These are phyloP conservation scores for Fonsecaea multimorphosa DNA, from an alignment of 2,329 filamentous ascomycete species.

Conservation along the genomic window DNA sequence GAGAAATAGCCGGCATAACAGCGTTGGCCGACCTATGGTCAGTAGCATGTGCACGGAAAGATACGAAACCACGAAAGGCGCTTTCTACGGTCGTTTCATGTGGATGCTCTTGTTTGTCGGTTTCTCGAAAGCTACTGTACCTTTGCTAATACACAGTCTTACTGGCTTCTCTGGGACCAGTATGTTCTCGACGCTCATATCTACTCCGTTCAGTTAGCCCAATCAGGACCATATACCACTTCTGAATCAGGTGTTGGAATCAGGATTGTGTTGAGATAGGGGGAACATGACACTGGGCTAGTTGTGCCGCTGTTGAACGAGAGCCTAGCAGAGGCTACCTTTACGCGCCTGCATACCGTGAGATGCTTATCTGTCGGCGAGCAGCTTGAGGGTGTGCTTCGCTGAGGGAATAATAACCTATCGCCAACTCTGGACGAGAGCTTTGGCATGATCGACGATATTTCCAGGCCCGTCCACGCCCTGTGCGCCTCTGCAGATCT, in stretches of 20 bases:
- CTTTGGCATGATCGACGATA: neutral
- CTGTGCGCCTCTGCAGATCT: neutral
- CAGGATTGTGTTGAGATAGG: neutral
- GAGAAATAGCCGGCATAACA: neutral
- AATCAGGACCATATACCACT: neutral
- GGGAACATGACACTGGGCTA: neutral
- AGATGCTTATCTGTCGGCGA: neutral
- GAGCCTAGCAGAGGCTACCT: neutral
- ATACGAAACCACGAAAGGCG: neutral
- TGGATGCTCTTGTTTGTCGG: neutral
- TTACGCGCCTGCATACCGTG: neutral
- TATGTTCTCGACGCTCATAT: neutral
- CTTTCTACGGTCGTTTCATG: neutral
- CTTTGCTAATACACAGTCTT: neutral
- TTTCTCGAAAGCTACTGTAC: neutral
- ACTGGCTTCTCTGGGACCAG: neutral
- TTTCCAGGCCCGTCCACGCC: neutral
- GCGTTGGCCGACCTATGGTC: too few species aligned
- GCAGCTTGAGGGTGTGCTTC: neutral
- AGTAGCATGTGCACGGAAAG: too few species aligned
- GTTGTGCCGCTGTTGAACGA: neutral
- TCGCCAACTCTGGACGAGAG: neutral
- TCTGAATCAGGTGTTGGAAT: neutral
- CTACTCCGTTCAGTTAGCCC: neutral
- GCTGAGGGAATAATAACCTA: neutral